A percentile compares a stretch with the other conserved stretches of the same genome.
Conservation (phyloP, 2,329 filamentous ascomycete species). For the Aureobasidium pullulans region DNA sequence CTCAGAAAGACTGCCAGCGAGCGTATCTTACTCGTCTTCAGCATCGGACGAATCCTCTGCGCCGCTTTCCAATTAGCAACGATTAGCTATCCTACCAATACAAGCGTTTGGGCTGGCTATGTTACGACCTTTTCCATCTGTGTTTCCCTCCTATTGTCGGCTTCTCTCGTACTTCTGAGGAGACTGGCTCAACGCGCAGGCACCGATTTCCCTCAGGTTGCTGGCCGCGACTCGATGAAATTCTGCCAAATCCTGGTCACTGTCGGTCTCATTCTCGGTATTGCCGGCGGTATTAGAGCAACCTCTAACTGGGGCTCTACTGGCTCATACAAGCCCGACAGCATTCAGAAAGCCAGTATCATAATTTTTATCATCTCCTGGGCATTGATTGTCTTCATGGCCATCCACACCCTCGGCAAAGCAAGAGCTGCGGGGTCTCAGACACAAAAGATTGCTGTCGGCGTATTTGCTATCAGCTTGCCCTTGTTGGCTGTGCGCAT, state of each 20-base stretch:
- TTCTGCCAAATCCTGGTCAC: slow-evolving; percentile 20
- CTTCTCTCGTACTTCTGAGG: slow-evolving; percentile 20
- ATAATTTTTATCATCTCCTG: slow-evolving; percentile 16
- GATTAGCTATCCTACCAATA: slow-evolving; percentile 17
- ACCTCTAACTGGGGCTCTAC: slow-evolving; percentile 8
- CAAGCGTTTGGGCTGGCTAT: slow-evolving; percentile 17
- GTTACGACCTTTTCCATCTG: slow-evolving; percentile 23
- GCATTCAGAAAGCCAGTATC: slow-evolving; percentile 17
- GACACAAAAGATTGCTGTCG: slow-evolving; percentile 16
- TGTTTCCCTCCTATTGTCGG: slow-evolving; percentile 23
- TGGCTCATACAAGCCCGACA: slow-evolving; percentile 18
- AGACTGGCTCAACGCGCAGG: slow-evolving; percentile 19
- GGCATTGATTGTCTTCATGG: slow-evolving; percentile 17
- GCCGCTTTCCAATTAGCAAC: slow-evolving; percentile 22
- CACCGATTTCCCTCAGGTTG: slow-evolving; percentile 8
- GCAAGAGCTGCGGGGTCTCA: slow-evolving; percentile 10
- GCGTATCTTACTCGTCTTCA: slow-evolving; percentile 22
- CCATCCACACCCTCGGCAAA: slow-evolving; percentile 10
- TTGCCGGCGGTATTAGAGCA: slow-evolving; percentile 20
- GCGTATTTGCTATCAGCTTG: slow-evolving; percentile 21
- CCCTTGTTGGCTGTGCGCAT: slow-evolving; percentile 29
- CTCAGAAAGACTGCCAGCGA: slow-evolving; percentile 20
- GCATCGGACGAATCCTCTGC: slow-evolving; percentile 23
- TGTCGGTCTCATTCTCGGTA: slow-evolving; percentile 21
- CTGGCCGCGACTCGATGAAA: slow-evolving; percentile 15